Percentiles rank a stretch among this genome's conserved stretches.
phyloP scores from a whole-genome alignment of 495 filamentous ascomycete species.

The Acidiella bohemica region DNA sequence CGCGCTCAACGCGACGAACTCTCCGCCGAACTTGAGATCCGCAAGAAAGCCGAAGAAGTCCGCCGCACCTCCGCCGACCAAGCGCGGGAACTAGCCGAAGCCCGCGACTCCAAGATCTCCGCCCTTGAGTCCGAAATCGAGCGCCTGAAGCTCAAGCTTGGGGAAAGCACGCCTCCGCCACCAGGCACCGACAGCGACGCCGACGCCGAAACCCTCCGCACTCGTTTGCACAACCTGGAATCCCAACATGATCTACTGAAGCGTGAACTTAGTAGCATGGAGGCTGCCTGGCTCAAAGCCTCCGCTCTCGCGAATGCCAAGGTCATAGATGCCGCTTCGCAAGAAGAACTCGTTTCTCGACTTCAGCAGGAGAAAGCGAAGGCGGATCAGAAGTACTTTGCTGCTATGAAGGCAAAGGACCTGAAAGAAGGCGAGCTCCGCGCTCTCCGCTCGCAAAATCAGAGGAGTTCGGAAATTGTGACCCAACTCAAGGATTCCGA shows the following conservation, averaged over 20 bases:
- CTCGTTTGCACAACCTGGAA: constrained; percentile 57
- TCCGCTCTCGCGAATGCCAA: constrained; percentile 74
- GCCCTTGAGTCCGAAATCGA: constrained; percentile 71
- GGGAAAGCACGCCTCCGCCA: constrained; percentile 33
- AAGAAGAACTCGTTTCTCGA: constrained; percentile 66
- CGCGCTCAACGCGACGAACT: constrained; percentile 71
- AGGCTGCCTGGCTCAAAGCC: constrained; percentile 74
- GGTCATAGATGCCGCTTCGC: constrained; percentile 53
- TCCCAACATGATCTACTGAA: constrained; percentile 71
- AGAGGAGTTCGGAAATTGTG: constrained; percentile 86
- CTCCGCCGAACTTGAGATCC: constrained; percentile 63
- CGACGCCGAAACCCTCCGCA: constrained; percentile 52
- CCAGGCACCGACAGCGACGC: constrained; percentile 38
- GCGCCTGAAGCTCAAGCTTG: constrained; percentile 45
- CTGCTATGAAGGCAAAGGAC: constrained; percentile 85
- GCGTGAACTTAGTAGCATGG: constrained; percentile 73
- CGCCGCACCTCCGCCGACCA: constrained; percentile 53
- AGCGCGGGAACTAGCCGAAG: constrained; percentile 62
- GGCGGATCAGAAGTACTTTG: constrained; percentile 95
- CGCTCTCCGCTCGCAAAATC: constrained; percentile 63
- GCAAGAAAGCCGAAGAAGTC: constrained; percentile 64
- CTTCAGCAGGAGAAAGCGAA: constrained; percentile 81
- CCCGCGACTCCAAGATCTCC: constrained; percentile 58
- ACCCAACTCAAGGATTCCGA: constrained; percentile 85
- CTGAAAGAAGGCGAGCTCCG: constrained; percentile 63